Percentiles rank a stretch among this genome's conserved stretches.
Conservation (phyloP, 768 basidiomycete species). For the Panellus pusillus region DNA sequence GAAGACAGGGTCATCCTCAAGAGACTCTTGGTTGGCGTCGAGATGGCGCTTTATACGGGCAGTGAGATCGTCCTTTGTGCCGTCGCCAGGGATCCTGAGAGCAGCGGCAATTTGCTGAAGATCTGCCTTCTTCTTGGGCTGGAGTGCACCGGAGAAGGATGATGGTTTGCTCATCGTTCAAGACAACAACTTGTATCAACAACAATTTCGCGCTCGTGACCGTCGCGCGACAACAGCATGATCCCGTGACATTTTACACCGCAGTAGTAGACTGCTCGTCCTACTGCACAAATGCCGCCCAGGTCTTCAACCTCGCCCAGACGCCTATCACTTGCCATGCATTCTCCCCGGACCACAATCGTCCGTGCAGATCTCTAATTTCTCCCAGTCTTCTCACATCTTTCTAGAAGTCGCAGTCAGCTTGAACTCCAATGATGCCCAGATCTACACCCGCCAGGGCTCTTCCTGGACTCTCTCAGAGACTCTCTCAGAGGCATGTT, state of each 20-base stretch:
- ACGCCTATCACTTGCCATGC: conserved; percentile 86
- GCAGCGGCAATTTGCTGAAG: conserved; percentile 61
- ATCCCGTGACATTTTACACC: neutral
- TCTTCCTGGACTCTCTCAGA: conserved; percentile 70
- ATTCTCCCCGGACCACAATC: conserved; percentile 84
- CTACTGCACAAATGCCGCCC: conserved; percentile 62
- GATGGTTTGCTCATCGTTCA: too few species aligned
- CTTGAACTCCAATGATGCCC: conserved; percentile 85
- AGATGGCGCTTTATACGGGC: conserved; percentile 64
- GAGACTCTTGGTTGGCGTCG: conserved; percentile 49
- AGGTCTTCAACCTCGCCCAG: conserved; percentile 78
- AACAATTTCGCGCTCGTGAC: neutral
- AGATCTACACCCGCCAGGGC: conserved; percentile 72
- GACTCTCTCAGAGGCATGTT: conserved; percentile 77
- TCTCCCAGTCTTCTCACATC: conserved; percentile 4
- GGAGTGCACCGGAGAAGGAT: conserved; percentile 45
- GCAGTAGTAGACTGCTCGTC: conserved; percentile 87
- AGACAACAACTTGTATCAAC: too few species aligned
- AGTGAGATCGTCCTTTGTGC: conserved; percentile 65
- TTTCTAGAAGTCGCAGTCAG: conserved; percentile 86
- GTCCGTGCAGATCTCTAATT: conserved; percentile 47
- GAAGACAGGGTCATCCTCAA: conserved; percentile 61
- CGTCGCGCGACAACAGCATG: too few species aligned
- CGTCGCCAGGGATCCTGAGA: conserved; percentile 50
- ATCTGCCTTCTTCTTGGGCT: conserved; percentile 68